Percentiles rank a stretch among this genome's conserved stretches.
These are phyloP conservation scores for Saccharum hybrid DNA, from an alignment of 202 grass and related monocot species.

Conservation along the genomic window DNA sequence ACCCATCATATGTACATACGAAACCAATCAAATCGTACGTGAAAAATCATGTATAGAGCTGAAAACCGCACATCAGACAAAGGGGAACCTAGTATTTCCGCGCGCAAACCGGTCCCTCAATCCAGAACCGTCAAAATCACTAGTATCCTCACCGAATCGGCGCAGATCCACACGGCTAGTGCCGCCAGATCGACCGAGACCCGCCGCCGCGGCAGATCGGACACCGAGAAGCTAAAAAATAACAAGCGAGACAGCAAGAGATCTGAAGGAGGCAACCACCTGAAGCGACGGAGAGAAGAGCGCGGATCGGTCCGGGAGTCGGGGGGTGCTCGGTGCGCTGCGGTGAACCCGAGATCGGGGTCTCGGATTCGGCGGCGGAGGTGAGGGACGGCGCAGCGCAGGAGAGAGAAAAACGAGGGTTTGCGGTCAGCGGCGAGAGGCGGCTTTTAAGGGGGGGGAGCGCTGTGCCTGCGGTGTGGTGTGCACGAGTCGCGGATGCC, in stretches of 20 bases:
- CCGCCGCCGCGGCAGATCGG: not conserved
- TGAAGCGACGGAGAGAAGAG: slow-evolving; percentile 38
- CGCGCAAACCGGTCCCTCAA: not conserved
- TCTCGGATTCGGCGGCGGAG: slow-evolving; percentile 57
- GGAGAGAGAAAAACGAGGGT: slow-evolving; percentile 75
- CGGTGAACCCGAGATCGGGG: slow-evolving; percentile 56
- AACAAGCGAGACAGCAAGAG: not conserved
- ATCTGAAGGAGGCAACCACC: slow-evolving; percentile 47
- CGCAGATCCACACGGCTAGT: slow-evolving; percentile 25
- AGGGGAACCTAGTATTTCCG: not conserved
- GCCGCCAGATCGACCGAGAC: slow-evolving; percentile 2
- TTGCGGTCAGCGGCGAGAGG: slow-evolving; percentile 58
- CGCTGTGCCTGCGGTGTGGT: not conserved
- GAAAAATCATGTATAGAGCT: not conserved
- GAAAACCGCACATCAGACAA: not conserved
- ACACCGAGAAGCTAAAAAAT: not conserved
- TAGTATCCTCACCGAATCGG: not conserved
- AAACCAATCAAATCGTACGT: not conserved
- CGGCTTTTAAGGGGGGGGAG: slow-evolving; percentile 62
- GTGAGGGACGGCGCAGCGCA: slow-evolving; percentile 42
- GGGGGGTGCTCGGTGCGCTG: slow-evolving; percentile 19
- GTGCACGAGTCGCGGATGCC: slow-evolving; percentile 24
- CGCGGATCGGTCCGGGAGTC: slow-evolving; percentile 14
- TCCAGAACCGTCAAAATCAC: not conserved
- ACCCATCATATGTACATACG: not conserved